Evolutionary conservation across 2,329 filamentous ascomycete genomes (phyloP).

Genomic region (Trichothecium roseum): DNA sequence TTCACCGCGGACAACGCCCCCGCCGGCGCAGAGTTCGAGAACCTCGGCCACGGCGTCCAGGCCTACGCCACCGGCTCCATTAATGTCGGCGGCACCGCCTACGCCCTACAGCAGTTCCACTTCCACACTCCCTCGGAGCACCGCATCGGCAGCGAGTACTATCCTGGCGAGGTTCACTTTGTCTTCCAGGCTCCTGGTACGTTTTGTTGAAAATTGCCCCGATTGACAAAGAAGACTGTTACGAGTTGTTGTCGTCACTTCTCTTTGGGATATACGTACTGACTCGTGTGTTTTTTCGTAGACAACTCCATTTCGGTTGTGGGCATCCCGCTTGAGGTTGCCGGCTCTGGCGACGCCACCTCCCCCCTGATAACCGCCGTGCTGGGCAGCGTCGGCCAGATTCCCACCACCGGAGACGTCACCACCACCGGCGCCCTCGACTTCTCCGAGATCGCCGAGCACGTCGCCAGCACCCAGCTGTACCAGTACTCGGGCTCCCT

Average conservation of each 20-base stretch:
- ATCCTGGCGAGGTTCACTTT: conserved; percentile 29
- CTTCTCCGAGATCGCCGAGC: conserved; percentile 23
- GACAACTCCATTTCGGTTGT: conserved; percentile 18
- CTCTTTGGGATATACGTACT: not conserved
- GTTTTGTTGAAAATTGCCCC: not conserved
- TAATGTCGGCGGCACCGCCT: conserved; percentile 23
- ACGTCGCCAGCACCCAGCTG: conserved; percentile 25
- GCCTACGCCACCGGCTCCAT: conserved; percentile 35
- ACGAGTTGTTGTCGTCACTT: not conserved
- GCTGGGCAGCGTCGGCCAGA: conserved; percentile 23
- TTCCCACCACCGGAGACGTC: conserved; percentile 24
- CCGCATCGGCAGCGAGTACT: conserved; percentile 30
- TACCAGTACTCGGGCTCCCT: conserved; percentile 44
- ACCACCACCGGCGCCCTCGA: conserved; percentile 23
- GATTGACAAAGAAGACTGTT: not conserved
- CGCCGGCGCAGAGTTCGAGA: conserved; percentile 27
- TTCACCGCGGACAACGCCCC: conserved; percentile 10
- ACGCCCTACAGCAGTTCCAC: conserved; percentile 40
- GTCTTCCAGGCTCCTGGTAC: conserved; percentile 23
- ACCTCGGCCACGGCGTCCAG: conserved; percentile 36
- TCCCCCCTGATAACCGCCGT: conserved; percentile 20
- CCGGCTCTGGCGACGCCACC: conserved; percentile 6
- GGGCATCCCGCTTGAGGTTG: conserved; percentile 24
- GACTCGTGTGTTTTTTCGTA: conserved; percentile 2
- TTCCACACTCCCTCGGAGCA: conserved; percentile 50